Evolutionary conservation across 2,329 filamentous ascomycete genomes (phyloP).

Genomic region (Cytospora piceicola): DNA sequence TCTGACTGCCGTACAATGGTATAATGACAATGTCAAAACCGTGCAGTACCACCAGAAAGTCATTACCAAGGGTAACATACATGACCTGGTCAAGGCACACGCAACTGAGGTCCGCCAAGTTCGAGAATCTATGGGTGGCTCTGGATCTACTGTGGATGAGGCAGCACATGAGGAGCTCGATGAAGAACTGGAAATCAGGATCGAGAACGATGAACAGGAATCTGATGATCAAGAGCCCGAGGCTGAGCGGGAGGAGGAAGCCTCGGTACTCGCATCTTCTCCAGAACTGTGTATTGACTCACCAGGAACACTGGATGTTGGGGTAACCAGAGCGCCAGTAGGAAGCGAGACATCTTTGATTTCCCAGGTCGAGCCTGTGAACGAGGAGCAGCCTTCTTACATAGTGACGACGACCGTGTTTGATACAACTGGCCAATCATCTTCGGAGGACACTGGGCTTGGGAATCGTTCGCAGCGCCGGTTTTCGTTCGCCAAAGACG

Average conservation of each 20-base stretch:
- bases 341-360: not conserved
- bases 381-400: not conserved
- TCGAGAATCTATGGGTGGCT: constrained; percentile 16
- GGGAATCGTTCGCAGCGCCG: not conserved
- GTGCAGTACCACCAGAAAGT: constrained; percentile 36
- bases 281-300: constrained; percentile 21
- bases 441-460: not conserved
- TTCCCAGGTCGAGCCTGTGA: not conserved
- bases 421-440: not conserved
- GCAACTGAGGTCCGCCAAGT: constrained; percentile 33
- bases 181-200: constrained; percentile 11
- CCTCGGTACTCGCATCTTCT: not conserved
- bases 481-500: not conserved
- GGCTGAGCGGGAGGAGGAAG: not conserved
- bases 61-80: constrained; percentile 38
- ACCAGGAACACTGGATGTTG: constrained; percentile 1
- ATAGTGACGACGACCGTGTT: not conserved
- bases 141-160: not conserved
- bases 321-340: not conserved
- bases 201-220: not conserved
- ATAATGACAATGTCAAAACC: constrained; percentile 40
- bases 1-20: constrained; percentile 40
- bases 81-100: constrained; percentile 36
- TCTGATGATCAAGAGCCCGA: not conserved
- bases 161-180: constrained; percentile 6